Base-by-base conservation (phyloP, 2,329 filamentous ascomycete species). In the Aspergillus unguis region DNA sequence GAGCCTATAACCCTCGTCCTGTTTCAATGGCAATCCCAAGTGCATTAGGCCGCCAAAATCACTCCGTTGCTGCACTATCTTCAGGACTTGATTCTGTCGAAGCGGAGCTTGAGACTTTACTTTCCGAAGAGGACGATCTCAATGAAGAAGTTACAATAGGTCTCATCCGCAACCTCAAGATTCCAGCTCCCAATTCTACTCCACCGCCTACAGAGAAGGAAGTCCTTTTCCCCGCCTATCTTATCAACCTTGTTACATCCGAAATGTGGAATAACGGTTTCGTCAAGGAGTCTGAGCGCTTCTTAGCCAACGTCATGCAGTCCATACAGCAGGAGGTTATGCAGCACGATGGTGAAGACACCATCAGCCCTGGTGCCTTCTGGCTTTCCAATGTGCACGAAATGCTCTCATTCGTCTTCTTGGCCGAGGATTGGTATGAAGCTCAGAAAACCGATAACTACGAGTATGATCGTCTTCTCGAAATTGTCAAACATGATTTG, bases 181-280 rank as follows among this genome's bases (percentile, higher is more conserved):
- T 99, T 58, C 94, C 94, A 23, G 85, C 87, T 8, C 92, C 94
- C 42, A 89, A 85, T 67, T 86, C 88, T 32, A 92, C 84, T 48
- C 92, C 92, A 23, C 87, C 92, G 48, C 92, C 94, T 8, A 96
- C 91, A 17, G 94, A 99, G 75, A 99, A 99, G 78, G 94, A 99
- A 72, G 92, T 99, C 25, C 81, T 99, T 48, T 99, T 99, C 86
- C 94, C 94, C 32, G 92, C 94, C 7, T 99, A 97, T 72, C 85
- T 99, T 64, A 99, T 99, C 79, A 99, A 99, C 74, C 81, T 99
- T 56, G 94, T 99, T 58, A 99, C 94, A 9, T 97, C 92, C 11
- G 94, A 99, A 77, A 99, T 99, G 94, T 99, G 94, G 94, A 99
- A 99, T 79, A 99, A 99, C 65, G 94, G 94, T 43, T 99, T 96